Evolutionary conservation across 2,329 filamentous ascomycete genomes (phyloP).

Genomic region (Nannizziopsis arthrosporioides): DNA sequence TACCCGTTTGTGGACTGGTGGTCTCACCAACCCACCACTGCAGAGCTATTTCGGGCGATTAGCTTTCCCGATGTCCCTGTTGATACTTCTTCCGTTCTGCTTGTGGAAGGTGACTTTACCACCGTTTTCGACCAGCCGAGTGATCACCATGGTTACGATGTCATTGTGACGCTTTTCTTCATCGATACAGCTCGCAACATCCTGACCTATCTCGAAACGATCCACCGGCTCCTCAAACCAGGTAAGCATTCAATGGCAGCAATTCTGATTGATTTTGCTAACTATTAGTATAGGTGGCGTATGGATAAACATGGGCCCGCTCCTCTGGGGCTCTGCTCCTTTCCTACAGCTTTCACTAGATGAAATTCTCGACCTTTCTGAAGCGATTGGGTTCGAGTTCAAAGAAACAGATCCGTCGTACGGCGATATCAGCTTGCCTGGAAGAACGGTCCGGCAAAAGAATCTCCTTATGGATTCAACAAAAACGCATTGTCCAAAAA

Average conservation of each 20-base stretch:
- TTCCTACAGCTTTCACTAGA: constrained; percentile 46
- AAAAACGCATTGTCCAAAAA: constrained; percentile 41
- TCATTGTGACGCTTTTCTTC: constrained; percentile 48
- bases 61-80: constrained; percentile 37
- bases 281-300: constrained; percentile 31
- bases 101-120: constrained; percentile 48
- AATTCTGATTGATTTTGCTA: not conserved
- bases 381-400: constrained; percentile 44
- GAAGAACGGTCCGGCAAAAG: constrained; percentile 32
- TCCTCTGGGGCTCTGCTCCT: constrained; percentile 45
- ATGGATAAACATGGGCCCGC: constrained; percentile 48
- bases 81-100: constrained; percentile 24
- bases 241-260: not conserved
- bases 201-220: constrained; percentile 45
- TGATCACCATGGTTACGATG: constrained; percentile 32
- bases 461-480: constrained; percentile 45
- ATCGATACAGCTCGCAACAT: constrained; percentile 50
- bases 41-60: constrained; percentile 38
- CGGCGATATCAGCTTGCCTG: constrained; percentile 36
- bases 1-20: constrained; percentile 47
- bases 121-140: constrained; percentile 24
- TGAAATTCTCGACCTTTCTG: constrained; percentile 40
- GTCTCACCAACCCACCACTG: constrained; percentile 43
- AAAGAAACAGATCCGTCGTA: constrained; percentile 33
- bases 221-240: constrained; percentile 35